These are phyloP conservation scores for Sporodiniella umbellata DNA, from an alignment of 371 early-diverging fungal genomes.

Conservation along the genomic window DNA sequence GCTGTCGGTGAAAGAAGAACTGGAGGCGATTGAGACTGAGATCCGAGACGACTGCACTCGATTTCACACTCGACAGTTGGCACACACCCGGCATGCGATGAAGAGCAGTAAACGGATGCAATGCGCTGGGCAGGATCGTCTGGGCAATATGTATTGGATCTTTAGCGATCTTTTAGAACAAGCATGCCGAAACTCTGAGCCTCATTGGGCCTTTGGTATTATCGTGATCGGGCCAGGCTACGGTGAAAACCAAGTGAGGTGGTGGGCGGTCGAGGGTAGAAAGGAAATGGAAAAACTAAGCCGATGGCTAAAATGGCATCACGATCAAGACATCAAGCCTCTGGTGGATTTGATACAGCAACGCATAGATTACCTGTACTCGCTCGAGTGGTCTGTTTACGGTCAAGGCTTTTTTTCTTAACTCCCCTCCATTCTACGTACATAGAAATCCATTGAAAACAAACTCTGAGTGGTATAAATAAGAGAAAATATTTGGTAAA, in stretches of 20 bases:
- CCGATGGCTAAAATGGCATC: conserved; percentile 13
- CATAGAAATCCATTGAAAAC: too few species aligned
- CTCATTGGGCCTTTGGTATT: conserved; percentile 35
- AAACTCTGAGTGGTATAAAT: too few species aligned
- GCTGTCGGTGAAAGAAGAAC: conserved; percentile 4
- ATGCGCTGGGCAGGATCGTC: conserved; percentile 15
- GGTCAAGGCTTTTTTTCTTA: conserved; percentile 25
- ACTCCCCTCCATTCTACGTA: background rate
- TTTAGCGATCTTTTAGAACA: conserved; percentile 33
- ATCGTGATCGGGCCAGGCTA: conserved; percentile 36
- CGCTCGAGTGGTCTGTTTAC: conserved; percentile 23
- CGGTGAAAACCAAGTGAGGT: conserved; percentile 4
- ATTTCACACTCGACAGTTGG: conserved; percentile 12
- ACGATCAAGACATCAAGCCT: background rate
- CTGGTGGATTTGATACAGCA: conserved; percentile 1
- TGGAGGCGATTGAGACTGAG: conserved; percentile 18
- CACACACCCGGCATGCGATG: conserved; percentile 6
- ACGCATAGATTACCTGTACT: conserved; percentile 15
- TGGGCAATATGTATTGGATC: conserved; percentile 42
- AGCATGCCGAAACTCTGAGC: conserved; percentile 28
- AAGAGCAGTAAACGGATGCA: conserved; percentile 19
- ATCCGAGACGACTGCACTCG: conserved; percentile 18
- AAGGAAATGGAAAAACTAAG: conserved; percentile 13
- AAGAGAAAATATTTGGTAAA: too few species aligned
- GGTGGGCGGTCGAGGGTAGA: conserved; percentile 34